Evolutionary conservation across 2,329 filamentous ascomycete genomes (phyloP).

Genomic region (Sarocladiaceae sp.): DNA sequence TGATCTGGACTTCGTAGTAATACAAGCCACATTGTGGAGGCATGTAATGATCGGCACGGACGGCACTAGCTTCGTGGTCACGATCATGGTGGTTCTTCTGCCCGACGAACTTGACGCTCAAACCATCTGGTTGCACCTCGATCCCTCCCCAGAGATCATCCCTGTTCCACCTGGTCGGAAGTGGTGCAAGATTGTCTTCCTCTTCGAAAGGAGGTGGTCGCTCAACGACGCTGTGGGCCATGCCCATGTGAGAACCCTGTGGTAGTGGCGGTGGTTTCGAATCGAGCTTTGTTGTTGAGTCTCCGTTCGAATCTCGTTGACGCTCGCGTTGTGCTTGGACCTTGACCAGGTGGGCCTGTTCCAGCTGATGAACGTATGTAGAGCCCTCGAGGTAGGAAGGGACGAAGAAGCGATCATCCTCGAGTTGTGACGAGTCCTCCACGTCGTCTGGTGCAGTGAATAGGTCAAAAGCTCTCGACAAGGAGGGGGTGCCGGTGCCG

Average conservation of each 20-base stretch:
- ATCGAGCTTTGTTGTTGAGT: slow-evolving; percentile 22
- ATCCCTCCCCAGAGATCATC: slow-evolving; percentile 67
- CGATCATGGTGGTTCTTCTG: slow-evolving; percentile 41
- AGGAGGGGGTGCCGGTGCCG: slow-evolving; percentile 31
- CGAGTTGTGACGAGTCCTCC: slow-evolving; percentile 15
- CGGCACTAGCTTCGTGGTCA: slow-evolving; percentile 71
- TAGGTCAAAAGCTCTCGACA: slow-evolving; percentile 48
- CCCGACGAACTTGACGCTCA: slow-evolving; percentile 59
- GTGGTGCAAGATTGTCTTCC: slow-evolving; percentile 52
- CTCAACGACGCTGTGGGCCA: slow-evolving; percentile 81
- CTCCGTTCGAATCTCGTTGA: neutral
- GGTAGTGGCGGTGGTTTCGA: slow-evolving; percentile 36
- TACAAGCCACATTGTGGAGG: slow-evolving; percentile 87
- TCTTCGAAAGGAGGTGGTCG: slow-evolving; percentile 56
- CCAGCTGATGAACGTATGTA: slow-evolving; percentile 69
- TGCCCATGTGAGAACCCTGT: slow-evolving; percentile 60
- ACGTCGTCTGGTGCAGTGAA: slow-evolving; percentile 27
- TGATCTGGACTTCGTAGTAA: slow-evolving; percentile 71
- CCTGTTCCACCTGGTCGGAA: slow-evolving; percentile 79
- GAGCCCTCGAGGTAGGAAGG: slow-evolving; percentile 79
- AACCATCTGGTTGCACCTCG: slow-evolving; percentile 67
- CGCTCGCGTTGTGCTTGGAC: slow-evolving; percentile 26
- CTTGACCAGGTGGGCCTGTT: slow-evolving; percentile 61
- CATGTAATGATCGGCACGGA: slow-evolving; percentile 81
- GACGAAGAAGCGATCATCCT: slow-evolving; percentile 57